A percentile compares a stretch with the other conserved stretches of the same genome.
These are phyloP conservation scores for Rhizoclosmatium globosum DNA, from an alignment of 192 early-diverging fungal species.

Conservation along the genomic window DNA sequence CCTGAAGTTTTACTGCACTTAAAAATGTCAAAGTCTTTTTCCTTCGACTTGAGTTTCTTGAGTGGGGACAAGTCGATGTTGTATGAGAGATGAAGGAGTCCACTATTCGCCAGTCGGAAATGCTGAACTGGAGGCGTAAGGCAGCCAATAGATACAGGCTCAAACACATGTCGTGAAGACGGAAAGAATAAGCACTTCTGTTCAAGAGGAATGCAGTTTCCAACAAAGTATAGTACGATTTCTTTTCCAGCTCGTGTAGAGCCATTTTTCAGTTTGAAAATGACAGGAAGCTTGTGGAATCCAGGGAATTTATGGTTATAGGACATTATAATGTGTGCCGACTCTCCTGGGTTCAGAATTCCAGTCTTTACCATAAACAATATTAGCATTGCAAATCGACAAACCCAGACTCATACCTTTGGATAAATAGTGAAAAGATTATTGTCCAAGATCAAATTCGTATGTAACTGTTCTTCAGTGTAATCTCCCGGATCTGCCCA, in stretches of 20 bases:
- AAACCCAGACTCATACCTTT: conserved; percentile 41
- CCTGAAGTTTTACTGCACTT: conserved; percentile 47
- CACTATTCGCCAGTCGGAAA: conserved; percentile 49
- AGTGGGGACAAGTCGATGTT: conserved; percentile 48
- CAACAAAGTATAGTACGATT: conserved; percentile 54
- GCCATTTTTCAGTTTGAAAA: conserved; percentile 64
- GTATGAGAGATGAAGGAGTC: conserved; percentile 51
- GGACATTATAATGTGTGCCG: conserved; percentile 51
- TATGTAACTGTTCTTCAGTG: conserved; percentile 61
- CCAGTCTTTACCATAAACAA: conserved; percentile 47
- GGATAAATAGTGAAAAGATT: conserved; percentile 56
- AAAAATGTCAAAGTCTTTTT: conserved; percentile 54
- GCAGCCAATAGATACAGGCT: conserved; percentile 52
- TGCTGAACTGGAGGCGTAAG: conserved; percentile 54
- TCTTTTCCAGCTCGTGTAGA: conserved; percentile 53
- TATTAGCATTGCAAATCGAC: neutral
- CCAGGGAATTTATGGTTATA: conserved; percentile 64
- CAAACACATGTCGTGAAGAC: conserved; percentile 42
- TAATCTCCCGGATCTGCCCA: conserved; percentile 67
- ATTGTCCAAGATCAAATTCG: conserved; percentile 65
- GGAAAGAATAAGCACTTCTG: conserved; percentile 60
- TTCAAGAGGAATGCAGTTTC: conserved; percentile 50
- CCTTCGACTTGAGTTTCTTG: conserved; percentile 47
- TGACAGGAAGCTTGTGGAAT: conserved; percentile 57
- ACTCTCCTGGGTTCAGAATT: conserved; percentile 53